Conservation (phyloP, 2,329 filamentous ascomycete species). For the Sphaerulina vaccinii region DNA sequence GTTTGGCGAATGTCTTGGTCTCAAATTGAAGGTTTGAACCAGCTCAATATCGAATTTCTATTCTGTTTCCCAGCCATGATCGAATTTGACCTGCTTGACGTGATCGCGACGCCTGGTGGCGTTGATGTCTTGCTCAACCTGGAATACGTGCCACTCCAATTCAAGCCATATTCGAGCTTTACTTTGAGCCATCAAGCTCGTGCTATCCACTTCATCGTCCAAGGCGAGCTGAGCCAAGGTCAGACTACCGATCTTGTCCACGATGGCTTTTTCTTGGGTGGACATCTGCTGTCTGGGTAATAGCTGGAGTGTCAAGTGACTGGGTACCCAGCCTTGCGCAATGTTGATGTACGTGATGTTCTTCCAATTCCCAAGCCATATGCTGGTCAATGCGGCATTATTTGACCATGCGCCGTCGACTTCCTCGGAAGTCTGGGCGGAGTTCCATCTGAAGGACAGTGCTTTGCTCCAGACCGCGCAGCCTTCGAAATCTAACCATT, state of each 20-base stretch:
- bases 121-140: slow-evolving; percentile 37
- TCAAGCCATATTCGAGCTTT: slow-evolving; percentile 39
- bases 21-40: no score
- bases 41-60: background rate
- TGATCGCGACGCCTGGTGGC: slow-evolving; percentile 23
- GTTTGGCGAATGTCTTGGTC: no score
- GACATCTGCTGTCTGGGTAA: slow-evolving; percentile 34
- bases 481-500: slow-evolving; percentile 63
- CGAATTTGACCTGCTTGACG: slow-evolving; percentile 18
- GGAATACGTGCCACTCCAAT: slow-evolving; percentile 39
- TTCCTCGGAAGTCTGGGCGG: background rate
- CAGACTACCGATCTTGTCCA: slow-evolving; percentile 10
- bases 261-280: slow-evolving; percentile 3
- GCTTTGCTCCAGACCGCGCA: slow-evolving; percentile 57
- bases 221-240: background rate
- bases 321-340: slow-evolving; percentile 48
- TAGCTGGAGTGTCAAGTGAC: slow-evolving; percentile 19
- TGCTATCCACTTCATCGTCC: background rate
- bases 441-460: slow-evolving; percentile 34
- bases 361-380: slow-evolving; percentile 46
- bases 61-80: slow-evolving; percentile 21
- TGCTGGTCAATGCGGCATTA: slow-evolving; percentile 32
- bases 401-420: slow-evolving; percentile 15
- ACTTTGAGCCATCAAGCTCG: slow-evolving; percentile 1
- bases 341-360: slow-evolving; percentile 44